Evolutionary conservation across 31 red algal genomes (phyloP).

Genomic region (Odonthalia washingtoniensis): DNA sequence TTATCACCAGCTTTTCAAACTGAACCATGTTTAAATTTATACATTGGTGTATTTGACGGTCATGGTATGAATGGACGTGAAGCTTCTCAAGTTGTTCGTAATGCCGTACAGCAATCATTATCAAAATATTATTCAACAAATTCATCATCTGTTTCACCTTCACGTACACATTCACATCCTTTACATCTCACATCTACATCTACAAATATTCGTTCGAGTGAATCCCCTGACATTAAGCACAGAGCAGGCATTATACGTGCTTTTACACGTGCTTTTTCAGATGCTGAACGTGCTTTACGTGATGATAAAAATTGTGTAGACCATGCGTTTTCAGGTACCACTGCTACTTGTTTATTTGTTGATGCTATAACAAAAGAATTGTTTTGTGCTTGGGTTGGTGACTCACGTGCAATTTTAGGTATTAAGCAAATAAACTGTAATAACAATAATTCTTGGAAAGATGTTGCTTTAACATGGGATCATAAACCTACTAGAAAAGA

Average conservation of each 20-base stretch:
- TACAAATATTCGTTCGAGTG: background rate
- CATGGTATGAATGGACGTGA: constrained; percentile 81
- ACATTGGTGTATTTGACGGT: constrained; percentile 81
- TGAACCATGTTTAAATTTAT: too few relatives aligned
- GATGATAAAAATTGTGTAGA: constrained; percentile 59
- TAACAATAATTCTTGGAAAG: background rate
- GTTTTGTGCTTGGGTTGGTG: constrained; percentile 84
- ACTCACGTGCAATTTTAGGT: constrained; percentile 83
- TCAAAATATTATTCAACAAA: background rate
- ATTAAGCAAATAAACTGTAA: background rate
- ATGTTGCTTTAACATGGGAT: constrained; percentile 83
- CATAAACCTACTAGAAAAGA: constrained; percentile 87
- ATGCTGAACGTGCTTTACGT: constrained; percentile 51
- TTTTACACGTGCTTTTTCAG: constrained; percentile 63
- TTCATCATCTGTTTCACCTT: background rate
- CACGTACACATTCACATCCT: background rate
- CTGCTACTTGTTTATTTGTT: constrained; percentile 69
- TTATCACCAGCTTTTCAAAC: constrained; percentile 46
- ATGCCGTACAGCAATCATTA: constrained; percentile 49
- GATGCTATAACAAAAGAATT: constrained; percentile 59
- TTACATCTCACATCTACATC: background rate
- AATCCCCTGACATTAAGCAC: background rate
- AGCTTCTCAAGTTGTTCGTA: constrained; percentile 56
- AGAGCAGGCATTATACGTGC: constrained; percentile 31
- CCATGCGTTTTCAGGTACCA: constrained; percentile 85